Percentiles rank a stretch among this genome's conserved stretches.
Evolutionary conservation across 306 rosid genomes (phyloP).

Genomic region (Neltuma alba): DNA sequence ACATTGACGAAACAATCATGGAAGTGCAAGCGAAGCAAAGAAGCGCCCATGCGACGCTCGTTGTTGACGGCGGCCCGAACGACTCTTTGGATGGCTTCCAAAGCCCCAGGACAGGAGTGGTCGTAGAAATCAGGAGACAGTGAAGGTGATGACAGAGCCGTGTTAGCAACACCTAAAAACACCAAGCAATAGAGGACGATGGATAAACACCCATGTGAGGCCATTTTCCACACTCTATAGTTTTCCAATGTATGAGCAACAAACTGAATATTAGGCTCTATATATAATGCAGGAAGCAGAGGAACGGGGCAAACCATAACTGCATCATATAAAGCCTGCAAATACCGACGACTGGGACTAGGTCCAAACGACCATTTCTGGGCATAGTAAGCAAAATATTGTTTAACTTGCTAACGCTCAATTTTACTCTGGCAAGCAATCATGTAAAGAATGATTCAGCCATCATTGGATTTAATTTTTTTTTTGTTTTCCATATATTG

Average conservation of each 20-base stretch:
- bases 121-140: conserved; percentile 44
- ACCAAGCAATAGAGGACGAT: neutral
- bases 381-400: neutral
- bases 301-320: neutral
- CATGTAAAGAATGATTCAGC: neutral
- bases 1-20: conserved; percentile 61
- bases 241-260: neutral
- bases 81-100: conserved; percentile 32
- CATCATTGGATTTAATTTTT: neutral
- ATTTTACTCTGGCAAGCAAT: conserved; percentile 6
- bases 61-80: conserved; percentile 35
- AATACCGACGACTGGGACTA: neutral
- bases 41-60: conserved; percentile 52
- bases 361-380: conserved; percentile 30
- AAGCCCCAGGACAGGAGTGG: conserved; percentile 40
- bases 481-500: neutral
- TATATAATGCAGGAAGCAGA: neutral
- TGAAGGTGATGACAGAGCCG: neutral
- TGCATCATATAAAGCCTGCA: neutral
- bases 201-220: neutral
- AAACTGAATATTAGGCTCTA: neutral
- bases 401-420: neutral
- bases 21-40: conserved; percentile 52
- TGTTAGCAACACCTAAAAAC: neutral
- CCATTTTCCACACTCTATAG: neutral